A percentile compares a stretch with the other conserved stretches of the same genome.
phyloP scores from a whole-genome alignment of 805 yeast genomes.

The Candida taoyuanica region DNA sequence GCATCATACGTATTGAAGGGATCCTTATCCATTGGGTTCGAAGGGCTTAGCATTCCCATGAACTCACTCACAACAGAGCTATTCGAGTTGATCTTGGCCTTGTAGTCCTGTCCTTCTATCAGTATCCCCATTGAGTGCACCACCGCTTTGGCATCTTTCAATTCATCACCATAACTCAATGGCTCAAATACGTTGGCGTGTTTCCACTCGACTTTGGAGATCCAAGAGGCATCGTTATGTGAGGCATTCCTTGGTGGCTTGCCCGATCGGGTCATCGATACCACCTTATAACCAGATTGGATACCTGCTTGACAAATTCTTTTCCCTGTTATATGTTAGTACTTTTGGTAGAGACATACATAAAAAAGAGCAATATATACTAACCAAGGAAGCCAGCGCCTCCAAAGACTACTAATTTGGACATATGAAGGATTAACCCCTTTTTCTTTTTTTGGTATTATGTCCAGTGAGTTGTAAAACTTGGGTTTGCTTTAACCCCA shows the following conservation, averaged over 20 bases:
- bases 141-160: slow-evolving; percentile 55
- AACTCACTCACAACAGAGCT: slow-evolving; percentile 30
- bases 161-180: slow-evolving; percentile 42
- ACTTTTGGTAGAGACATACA: background rate
- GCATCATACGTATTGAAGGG: slow-evolving; percentile 50
- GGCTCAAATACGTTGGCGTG: slow-evolving; percentile 68
- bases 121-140: slow-evolving; percentile 82
- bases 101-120: slow-evolving; percentile 66
- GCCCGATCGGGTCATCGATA: slow-evolving; percentile 63
- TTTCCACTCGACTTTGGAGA: slow-evolving; percentile 57
- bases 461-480: too few species aligned
- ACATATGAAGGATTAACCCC: slow-evolving; percentile 10
- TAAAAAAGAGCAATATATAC: too few species aligned
- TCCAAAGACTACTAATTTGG: slow-evolving; percentile 65
- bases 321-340: slow-evolving; percentile 36
- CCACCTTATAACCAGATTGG: slow-evolving; percentile 56
- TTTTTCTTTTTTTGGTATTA: too few species aligned
- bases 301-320: slow-evolving; percentile 68
- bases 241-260: slow-evolving; percentile 36
- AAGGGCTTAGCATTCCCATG: slow-evolving; percentile 40
- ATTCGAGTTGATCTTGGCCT: slow-evolving; percentile 37
- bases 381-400: slow-evolving; percentile 76
- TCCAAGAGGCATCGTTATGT: slow-evolving; percentile 40
- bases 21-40: slow-evolving; percentile 52
- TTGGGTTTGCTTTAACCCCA: too few species aligned